Evolutionary conservation across 2,329 filamentous ascomycete genomes (phyloP), one percentile per base, ranked within the genome.

Genomic region (Fusarium sp.): DNA sequence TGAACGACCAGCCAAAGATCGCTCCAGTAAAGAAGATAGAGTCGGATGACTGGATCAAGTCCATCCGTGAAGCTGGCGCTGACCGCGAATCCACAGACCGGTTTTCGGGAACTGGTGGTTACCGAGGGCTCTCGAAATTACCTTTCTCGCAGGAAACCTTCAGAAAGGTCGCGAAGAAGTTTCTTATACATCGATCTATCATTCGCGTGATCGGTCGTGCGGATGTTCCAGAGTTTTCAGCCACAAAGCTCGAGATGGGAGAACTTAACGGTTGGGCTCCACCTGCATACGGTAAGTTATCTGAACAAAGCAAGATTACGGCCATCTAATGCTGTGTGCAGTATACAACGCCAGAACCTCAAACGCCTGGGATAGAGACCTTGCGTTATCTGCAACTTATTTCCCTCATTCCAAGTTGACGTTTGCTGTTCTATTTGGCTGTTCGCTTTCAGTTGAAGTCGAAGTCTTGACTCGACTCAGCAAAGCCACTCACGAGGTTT

Each of bases 371-470:
- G 40, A 48, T 2, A 10, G 5, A 0, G 67, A 69, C 10, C 58
- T 69, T 2, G 63, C 63, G 0, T 13, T 63, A 6, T 49, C 63
- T 3, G 52, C 58, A 1, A 69, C 67, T 7, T 60, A 63, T 12
- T 67, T 69, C 12, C 63, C 67, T 0, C 18, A 54, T 15, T 61
- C 27, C 7, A 5, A 9, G 1, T n/a, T 63, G 2, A 64, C 55
- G 2, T 63, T 63, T 35, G 59, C 67, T 4, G 30, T 69, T 4
- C 23, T 63, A 33, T 69, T 60, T 26, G 67, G 64, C 17, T 64
- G 67, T 14, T 27, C 66, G 0, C 23, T 54, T 0, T 54, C 57
- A 6, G 27, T 50, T n/a, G 63, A 67, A 10, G 27, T 42, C 4
- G 27, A 67, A 7, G n/a, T 69, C 14, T 10, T 63, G 6, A 41